Conservation (phyloP, 2,329 filamentous ascomycete species). For the Xylariales sp. region DNA sequence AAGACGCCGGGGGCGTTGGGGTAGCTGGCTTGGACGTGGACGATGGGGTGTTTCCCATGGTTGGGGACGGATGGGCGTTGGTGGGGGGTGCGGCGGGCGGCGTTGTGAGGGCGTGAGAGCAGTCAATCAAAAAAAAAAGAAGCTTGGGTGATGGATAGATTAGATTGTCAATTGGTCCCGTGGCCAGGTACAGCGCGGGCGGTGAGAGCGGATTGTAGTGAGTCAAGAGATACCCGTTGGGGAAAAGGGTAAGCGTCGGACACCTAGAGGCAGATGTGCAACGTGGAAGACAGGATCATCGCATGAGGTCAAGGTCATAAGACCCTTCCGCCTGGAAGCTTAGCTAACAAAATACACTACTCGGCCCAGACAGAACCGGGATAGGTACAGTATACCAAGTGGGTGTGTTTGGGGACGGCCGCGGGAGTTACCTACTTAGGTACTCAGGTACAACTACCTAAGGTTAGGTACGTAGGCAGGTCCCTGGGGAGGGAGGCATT, state of each 20-base stretch:
- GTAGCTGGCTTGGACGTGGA: conserved; percentile 48
- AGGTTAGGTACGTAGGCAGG: not conserved
- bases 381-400: conserved; percentile 2
- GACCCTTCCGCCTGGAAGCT: conserved; percentile 38
- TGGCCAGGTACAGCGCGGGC: conserved; percentile 33
- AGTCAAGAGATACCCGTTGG: conserved; percentile 24
- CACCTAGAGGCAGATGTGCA: conserved; percentile 31
- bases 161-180: conserved; percentile 32
- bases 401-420: not conserved
- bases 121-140: conserved; percentile 7
- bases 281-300: conserved; percentile 44
- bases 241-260: conserved; percentile 22
- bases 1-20: conserved; percentile 47
- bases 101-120: conserved; percentile 35
- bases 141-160: conserved; percentile 14
- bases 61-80: conserved; percentile 37
- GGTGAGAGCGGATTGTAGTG: conserved; percentile 30
- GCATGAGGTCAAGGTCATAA: conserved; percentile 47
- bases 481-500: not conserved
- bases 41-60: conserved; percentile 61
- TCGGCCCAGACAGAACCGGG: not conserved
- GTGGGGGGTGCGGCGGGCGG: conserved; percentile 33
- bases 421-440: not conserved
- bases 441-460: not conserved
- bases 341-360: conserved; percentile 26